Evolutionary conservation across 169 alveolate species (phyloP).

Genomic region (Plasmodium knowlesi): DNA sequence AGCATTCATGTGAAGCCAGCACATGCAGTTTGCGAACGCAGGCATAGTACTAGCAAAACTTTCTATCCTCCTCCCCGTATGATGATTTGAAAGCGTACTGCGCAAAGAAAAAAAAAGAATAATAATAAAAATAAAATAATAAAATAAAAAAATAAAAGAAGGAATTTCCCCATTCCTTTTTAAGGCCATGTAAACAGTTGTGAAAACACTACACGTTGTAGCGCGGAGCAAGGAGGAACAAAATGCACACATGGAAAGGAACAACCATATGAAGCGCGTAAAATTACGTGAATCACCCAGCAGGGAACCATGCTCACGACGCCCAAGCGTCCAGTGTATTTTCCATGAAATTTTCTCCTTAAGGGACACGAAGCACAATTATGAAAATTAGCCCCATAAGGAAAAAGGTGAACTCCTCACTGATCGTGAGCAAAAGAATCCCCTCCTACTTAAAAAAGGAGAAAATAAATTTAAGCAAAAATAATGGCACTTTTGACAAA

Average conservation of each 20-base stretch:
- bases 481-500: constrained; percentile 9
- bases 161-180: neutral
- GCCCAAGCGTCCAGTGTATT: neutral
- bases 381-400: constrained; percentile 48
- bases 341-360: neutral
- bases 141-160: no score
- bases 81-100: neutral
- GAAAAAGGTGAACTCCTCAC: constrained; percentile 40
- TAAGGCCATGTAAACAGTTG: neutral
- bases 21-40: neutral
- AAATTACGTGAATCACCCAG: neutral
- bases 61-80: neutral
- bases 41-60: neutral
- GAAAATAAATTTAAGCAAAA: constrained; percentile 38
- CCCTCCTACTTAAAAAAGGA: constrained; percentile 59
- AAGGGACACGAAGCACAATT: neutral
- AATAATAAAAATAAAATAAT: no score
- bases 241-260: neutral
- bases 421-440: constrained; percentile 54
- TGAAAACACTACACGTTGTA: neutral
- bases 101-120: no score
- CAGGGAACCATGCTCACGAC: neutral
- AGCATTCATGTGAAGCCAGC: neutral
- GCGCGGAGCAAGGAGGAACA: neutral
- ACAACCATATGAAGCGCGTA: neutral